Evolutionary conservation across 768 basidiomycete genomes (phyloP), one percentile per base, ranked within the genome.

Genomic region (Amanita molliuscula): DNA sequence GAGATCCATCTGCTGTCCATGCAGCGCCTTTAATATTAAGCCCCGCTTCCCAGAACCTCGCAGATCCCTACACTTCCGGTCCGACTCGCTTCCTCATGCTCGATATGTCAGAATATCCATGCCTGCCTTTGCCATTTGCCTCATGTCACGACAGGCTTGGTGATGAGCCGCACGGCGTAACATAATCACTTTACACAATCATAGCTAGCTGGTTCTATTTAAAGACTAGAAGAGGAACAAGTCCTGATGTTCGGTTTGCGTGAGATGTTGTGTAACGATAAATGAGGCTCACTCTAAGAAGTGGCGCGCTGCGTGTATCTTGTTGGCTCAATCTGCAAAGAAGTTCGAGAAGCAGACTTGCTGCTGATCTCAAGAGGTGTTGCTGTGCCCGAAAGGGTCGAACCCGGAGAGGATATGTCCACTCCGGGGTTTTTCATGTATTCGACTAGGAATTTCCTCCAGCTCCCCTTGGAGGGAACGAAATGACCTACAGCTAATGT

Each of bases 401-500:
- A 73, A 18, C 58, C 56, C 3, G 79, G 81, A 11, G 78, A 74
- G 10, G 72, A 70, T 2, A 78, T 61, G 15, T 72, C 56, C 6
- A 65, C 70, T 10, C 57, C 61, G 9, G 81, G 81, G 59, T 80
- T 67, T 49, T 65, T 65, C 55, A 88, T 67, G 61, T 84, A 92
- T 6, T 76, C 76, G 43, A 73, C 72, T 47, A 92, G 67, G 64
- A 93, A 91, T 56, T 73, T 75, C 26, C 84, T 73, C 89, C 88
- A 93, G 37, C 67, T 73, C 1, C 75, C 78, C 56, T 84, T 87
- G 8, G 81, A 82, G 1, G 90, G 90, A 3, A 92, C 80, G 56
- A 89, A 88, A 62, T 93, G 89, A 6, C 88, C 88, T 90, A 56
- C 15, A 8, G n/a, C 25, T 26, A 11, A 2, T 42, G 18, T 18